Percentiles rank a stretch among this genome's conserved stretches.
Conservation (phyloP, 352 stramenopile species). For the Phytophthora chlamydospora region DNA sequence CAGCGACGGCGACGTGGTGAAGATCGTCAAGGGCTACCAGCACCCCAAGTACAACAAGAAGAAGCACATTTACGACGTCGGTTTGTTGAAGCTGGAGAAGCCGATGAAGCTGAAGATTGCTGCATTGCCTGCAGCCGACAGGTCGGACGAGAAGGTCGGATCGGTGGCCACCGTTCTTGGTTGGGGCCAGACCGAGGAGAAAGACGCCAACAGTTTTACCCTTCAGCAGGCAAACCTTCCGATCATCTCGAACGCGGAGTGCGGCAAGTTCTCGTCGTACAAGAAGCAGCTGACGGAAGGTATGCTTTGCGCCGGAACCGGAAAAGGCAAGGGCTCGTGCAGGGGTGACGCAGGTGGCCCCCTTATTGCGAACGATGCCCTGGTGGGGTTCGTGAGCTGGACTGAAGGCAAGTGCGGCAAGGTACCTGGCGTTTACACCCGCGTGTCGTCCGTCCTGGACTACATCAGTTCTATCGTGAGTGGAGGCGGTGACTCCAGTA, state of each 20-base stretch:
- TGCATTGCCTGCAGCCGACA: constrained; percentile 44
- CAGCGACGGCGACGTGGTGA: constrained; percentile 27
- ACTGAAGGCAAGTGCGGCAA: constrained; percentile 49
- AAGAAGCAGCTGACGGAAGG: constrained; percentile 54
- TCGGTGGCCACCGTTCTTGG: constrained; percentile 54
- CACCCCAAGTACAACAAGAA: constrained; percentile 38
- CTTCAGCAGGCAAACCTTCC: constrained; percentile 57
- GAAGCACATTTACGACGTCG: constrained; percentile 47
- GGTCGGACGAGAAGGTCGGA: constrained; percentile 54
- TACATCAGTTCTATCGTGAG: constrained; percentile 56
- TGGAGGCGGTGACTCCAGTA: constrained; percentile 20
- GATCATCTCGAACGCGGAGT: constrained; percentile 58
- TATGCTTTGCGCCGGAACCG: constrained; percentile 67
- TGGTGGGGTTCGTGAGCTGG: constrained; percentile 72
- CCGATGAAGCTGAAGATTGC: constrained; percentile 41
- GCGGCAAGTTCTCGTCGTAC: constrained; percentile 48
- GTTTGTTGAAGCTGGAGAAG: constrained; percentile 58
- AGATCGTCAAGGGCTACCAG: constrained; percentile 29
- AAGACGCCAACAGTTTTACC: constrained; percentile 33
- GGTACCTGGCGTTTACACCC: constrained; percentile 58
- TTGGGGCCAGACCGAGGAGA: constrained; percentile 56
- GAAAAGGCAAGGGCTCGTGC: constrained; percentile 58
- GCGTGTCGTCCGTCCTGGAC: constrained; percentile 52
- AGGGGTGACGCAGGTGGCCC: constrained; percentile 68
- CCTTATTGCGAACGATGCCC: constrained; percentile 48